Percentiles rank a stretch among this genome's conserved stretches.
These are phyloP conservation scores for Pythium aquatile DNA, from an alignment of 352 stramenopile genomes.

Conservation along the genomic window DNA sequence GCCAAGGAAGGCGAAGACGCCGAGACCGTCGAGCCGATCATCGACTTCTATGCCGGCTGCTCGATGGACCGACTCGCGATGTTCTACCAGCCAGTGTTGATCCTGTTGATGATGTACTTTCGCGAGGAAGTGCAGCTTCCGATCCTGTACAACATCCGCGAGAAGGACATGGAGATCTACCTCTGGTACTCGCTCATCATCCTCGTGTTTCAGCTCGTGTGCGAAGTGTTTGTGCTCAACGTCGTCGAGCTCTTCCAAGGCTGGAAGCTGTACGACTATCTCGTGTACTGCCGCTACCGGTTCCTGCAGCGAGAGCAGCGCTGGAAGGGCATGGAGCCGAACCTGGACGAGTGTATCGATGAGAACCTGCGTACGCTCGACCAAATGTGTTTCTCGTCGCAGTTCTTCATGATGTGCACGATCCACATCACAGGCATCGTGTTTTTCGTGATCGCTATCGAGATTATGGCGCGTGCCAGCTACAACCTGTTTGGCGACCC, in stretches of 20 bases:
- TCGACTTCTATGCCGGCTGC: conserved; percentile 92
- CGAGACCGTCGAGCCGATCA: conserved; percentile 96
- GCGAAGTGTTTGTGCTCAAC: conserved; percentile 95
- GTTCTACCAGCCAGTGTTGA: conserved; percentile 94
- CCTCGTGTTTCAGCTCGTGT: conserved; percentile 93
- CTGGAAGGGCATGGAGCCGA: conserved; percentile 96
- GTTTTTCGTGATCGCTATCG: conserved; percentile 93
- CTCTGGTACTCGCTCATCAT: conserved; percentile 95
- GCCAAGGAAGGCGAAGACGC: conserved; percentile 52
- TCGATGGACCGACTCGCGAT: conserved; percentile 91
- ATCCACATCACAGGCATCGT: conserved; percentile 94
- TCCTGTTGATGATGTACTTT: conserved; percentile 95
- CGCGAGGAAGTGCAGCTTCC: conserved; percentile 92
- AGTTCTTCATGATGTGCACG: conserved; percentile 98
- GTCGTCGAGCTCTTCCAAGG: conserved; percentile 96
- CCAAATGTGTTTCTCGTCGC: conserved; percentile 97
- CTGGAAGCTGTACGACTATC: conserved; percentile 98
- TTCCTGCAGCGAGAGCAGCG: conserved; percentile 95
- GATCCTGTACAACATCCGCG: conserved; percentile 95
- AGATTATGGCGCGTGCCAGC: conserved; percentile 94
- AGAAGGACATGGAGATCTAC: conserved; percentile 98
- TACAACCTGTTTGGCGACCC: conserved; percentile 98
- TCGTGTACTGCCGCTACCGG: conserved; percentile 95
- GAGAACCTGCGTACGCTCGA: conserved; percentile 94
- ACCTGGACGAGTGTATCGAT: conserved; percentile 97